Base-by-base conservation (phyloP, 257 asterid genomes). In the Ehretia macrophylla region DNA sequence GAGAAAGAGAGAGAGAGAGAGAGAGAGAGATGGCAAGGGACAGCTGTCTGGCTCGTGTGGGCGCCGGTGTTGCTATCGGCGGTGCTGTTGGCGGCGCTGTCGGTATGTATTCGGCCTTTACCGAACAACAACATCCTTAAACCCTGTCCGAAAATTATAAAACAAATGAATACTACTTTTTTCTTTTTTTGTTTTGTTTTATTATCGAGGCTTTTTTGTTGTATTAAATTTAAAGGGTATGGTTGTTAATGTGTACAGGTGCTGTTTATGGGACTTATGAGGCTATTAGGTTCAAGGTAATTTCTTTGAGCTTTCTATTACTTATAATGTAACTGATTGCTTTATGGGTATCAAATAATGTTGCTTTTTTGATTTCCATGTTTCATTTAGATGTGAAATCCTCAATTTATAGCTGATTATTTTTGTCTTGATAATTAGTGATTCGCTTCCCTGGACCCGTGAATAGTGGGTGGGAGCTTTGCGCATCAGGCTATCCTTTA, bases 51-150 rank as follows among this genome's bases (percentile, higher is more conserved):
- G 73, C 85, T 8, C 73, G 95, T 32, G 65, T 88, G 20, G 73
- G 89, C 54, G 87, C 85, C 8, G 95, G 95, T 4, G 52, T 72
- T 60, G 95, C 90, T 38, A 75, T 85, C 21, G 96, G 96, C 46
- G 95, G 95, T 17, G 96, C 95, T 20, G 79, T 88, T 32, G 96
- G 96, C 38, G 90, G 95, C 60, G 95, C 94, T 50, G 87, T 88
- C 4, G 96, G 96, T 85, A 77, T 32, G 63, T 51, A 0, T 44
- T 57, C 8, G 37, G 10, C 22, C 57, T 42, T 10, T 51, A 0
- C 1, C 4, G 6, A 20, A 39, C 42, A n/a, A 32, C 14, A 44
- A 18, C 32, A 14, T 47, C 37, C 52, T 50, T 40, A 18, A 27
- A 44, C 20, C 19, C 66, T 22, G 14, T 42, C 21, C 5, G 16